Evolutionary conservation across 2,329 filamentous ascomycete genomes (phyloP), one percentile per base, ranked within the genome.

Genomic region (Didymella keratinophila): DNA sequence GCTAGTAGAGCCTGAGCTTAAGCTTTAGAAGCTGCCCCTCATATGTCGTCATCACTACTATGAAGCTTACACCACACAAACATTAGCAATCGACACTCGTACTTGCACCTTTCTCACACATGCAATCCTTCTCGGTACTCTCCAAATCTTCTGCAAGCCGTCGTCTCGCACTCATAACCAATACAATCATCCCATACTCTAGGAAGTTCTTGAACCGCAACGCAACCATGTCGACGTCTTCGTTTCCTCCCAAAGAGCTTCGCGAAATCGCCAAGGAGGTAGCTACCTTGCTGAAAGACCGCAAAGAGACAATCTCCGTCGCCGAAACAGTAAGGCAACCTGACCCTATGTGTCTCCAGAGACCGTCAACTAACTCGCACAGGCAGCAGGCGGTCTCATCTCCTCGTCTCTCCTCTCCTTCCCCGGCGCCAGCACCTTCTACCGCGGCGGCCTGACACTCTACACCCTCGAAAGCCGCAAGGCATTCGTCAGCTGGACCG

Each of bases 371-470:
- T 53, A 37, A 65, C 45, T n/a, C 20, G 10, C n/a, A 25, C 56
- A 85, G 82, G 86, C 86, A 46, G 84, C 86, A 9, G 87, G 87
- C 32, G 87, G 87, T 14, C 80, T 89, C 28, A 83, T 88, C 57
- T 86, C 84, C 45, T 82, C 85, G 25, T 79, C 83, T 41, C 76
- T 89, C 20, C 82, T 89, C 57, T 82, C 84, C 53, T 81, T 79
- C 16, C 84, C 86, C 0, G 87, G 87, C 36, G 86, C 87, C 18
- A 85, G 81, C 6, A 72, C 74, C 14, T 80, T 86, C 71, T 89
- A 87, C 78, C 81, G 82, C 63, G 86, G 87, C 54, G 87, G 87
- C n/a, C 74, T 88, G 32, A 88, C 86, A 0, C 78, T 87, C 41
- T 87, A 87, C 77, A 87, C 85, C 0, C 79, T 87, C 21, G 80